These are phyloP conservation scores for Penicillium antarcticum DNA, from an alignment of 495 filamentous ascomycete genomes.

Conservation along the genomic window DNA sequence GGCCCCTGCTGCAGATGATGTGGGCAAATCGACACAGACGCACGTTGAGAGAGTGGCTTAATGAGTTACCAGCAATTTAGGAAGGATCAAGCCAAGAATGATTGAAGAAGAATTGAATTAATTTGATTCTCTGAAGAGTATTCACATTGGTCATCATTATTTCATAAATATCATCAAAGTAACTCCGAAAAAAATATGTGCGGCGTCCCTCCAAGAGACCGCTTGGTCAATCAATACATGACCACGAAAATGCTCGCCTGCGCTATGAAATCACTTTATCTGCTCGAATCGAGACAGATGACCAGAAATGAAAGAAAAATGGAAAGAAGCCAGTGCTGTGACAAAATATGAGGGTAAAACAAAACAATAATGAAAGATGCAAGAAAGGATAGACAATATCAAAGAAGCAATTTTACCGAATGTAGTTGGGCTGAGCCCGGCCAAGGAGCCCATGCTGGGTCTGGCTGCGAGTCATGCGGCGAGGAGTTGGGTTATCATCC, in stretches of 20 bases:
- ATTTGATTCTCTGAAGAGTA: not conserved
- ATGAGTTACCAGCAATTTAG: not conserved
- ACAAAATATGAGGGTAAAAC: not conserved
- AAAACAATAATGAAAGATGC: not conserved
- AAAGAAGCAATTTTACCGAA: not conserved
- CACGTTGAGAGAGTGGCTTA: constrained; percentile 8
- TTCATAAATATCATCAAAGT: constrained; percentile 16
- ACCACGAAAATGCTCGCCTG: constrained; percentile 6
- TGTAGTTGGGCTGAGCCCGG: constrained; percentile 3
- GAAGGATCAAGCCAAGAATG: no score
- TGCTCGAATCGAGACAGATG: not conserved
- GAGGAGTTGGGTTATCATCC: constrained; percentile 33
- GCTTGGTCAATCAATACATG: not conserved
- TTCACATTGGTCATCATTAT: constrained; percentile 16
- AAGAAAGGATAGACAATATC: not conserved
- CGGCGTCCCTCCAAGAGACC: not conserved
- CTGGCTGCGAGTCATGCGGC: constrained; percentile 42
- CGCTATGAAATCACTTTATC: constrained; percentile 12
- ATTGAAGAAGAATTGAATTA: not conserved
- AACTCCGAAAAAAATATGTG: constrained; percentile 9
- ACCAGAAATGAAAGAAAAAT: not conserved
- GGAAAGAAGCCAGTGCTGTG: not conserved
- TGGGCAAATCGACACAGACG: constrained; percentile 6
- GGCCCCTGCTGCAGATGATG: not conserved
- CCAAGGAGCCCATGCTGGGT: constrained; percentile 24